phyloP scores from a whole-genome alignment of 768 basidiomycete species.

The Serendipita sp. region DNA sequence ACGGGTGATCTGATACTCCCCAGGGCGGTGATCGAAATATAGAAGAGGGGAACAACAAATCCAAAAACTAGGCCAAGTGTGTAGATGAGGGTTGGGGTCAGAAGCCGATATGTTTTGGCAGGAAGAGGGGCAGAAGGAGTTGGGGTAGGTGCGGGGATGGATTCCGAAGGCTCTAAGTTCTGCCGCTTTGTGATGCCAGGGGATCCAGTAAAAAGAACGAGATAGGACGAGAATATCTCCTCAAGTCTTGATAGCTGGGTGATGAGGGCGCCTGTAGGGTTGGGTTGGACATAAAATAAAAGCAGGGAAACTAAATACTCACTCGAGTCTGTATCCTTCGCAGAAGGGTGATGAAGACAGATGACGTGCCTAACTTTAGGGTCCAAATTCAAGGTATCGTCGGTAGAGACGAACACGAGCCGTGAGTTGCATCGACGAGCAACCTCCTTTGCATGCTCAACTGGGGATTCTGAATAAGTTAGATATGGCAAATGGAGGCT shows the following conservation, averaged over 20 bases:
- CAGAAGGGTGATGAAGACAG: not conserved
- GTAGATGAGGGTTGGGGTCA: constrained; percentile 2
- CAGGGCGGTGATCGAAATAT: not conserved
- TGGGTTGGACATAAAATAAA: not conserved
- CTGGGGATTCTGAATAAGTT: not conserved
- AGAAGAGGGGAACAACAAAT: not conserved
- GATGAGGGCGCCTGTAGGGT: not conserved
- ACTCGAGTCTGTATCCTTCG: not conserved
- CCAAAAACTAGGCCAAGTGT: not conserved
- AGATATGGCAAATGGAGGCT: not conserved
- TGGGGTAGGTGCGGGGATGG: not conserved
- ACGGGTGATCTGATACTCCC: not conserved
- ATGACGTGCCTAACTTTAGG: not conserved
- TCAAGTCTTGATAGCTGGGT: not conserved
- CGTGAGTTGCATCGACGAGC: not conserved
- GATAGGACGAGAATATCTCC: not conserved
- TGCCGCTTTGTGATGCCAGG: not conserved
- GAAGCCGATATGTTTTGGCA: not conserved
- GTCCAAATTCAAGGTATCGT: not conserved
- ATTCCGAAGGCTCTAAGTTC: not conserved
- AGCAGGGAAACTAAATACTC: not conserved
- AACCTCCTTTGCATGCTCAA: not conserved
- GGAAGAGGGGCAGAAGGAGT: not conserved
- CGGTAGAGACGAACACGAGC: not conserved
- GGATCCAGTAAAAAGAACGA: not conserved